phyloP scores from a whole-genome alignment of 805 yeast species.

The Monosporozyma solicola region DNA sequence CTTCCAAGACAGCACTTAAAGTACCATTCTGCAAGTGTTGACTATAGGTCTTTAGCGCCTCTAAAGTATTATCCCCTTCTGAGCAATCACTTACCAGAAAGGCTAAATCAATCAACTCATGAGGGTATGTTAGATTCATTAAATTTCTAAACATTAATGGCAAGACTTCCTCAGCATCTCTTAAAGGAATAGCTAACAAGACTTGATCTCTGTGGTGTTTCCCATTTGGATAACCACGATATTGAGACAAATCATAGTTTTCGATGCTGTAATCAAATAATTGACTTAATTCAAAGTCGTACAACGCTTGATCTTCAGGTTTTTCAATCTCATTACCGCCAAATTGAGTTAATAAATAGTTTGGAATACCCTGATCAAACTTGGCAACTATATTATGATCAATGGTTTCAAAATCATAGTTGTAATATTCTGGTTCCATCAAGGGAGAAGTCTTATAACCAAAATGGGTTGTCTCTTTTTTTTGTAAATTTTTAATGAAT shows the following conservation, averaged over 20 bases:
- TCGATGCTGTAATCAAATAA: conserved; percentile 43
- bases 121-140: conserved; percentile 82
- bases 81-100: conserved; percentile 77
- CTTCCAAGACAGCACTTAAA: conserved; percentile 35
- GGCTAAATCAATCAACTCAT: conserved; percentile 67
- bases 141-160: conserved; percentile 78
- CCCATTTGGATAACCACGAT: conserved; percentile 45
- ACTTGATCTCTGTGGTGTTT: conserved; percentile 49
- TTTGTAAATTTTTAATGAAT: not conserved
- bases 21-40: conserved; percentile 65
- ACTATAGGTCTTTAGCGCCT: conserved; percentile 54
- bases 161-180: conserved; percentile 69
- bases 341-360: conserved; percentile 29
- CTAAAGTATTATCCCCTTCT: conserved; percentile 53
- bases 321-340: conserved; percentile 31
- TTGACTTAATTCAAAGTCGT: conserved; percentile 31
- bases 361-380: conserved; percentile 33
- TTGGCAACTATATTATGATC: conserved; percentile 28
- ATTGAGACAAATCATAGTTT: conserved; percentile 52
- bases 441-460: conserved; percentile 12
- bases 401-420: conserved; percentile 29
- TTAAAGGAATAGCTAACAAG: conserved; percentile 61
- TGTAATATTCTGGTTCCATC: conserved; percentile 27
- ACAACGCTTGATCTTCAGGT: conserved; percentile 20
- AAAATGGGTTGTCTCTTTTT: not conserved